phyloP scores from a whole-genome alignment of 805 yeast genomes.

The Lipomyces spencermartinsiae region DNA sequence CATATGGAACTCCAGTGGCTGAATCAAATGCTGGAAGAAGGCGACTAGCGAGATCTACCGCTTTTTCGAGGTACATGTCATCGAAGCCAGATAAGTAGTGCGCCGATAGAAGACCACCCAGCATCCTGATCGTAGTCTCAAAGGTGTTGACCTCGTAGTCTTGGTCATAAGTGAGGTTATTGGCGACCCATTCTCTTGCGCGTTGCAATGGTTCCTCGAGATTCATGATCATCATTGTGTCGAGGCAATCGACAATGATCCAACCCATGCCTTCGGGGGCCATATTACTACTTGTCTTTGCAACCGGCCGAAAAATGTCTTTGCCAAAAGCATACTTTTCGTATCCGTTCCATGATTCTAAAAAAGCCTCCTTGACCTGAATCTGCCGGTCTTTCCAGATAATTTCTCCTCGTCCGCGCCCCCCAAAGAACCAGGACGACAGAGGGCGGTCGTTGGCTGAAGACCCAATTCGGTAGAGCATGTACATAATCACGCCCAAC shows the following conservation, averaged over 20 bases:
- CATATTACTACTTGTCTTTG: conserved; percentile 70
- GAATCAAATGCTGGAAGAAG: conserved; percentile 72
- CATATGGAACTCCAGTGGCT: conserved; percentile 73
- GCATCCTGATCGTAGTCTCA: conserved; percentile 93
- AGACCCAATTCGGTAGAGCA: not conserved
- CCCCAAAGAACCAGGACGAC: not conserved
- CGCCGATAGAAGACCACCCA: conserved; percentile 91
- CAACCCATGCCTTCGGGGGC: conserved; percentile 85
- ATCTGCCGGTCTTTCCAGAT: conserved; percentile 47
- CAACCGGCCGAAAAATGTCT: conserved; percentile 77
- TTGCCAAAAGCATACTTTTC: conserved; percentile 80
- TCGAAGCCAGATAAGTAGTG: conserved; percentile 67
- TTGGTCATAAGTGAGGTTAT: conserved; percentile 71
- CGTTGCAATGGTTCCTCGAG: conserved; percentile 62
- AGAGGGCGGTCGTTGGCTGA: not conserved
- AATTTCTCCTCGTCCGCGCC: not conserved
- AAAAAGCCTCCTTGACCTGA: conserved; percentile 70
- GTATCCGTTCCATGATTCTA: conserved; percentile 80
- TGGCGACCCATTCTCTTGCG: conserved; percentile 76
- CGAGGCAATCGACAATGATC: conserved; percentile 89
- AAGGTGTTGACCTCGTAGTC: conserved; percentile 81
- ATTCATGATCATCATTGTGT: conserved; percentile 80
- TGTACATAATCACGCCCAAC: not conserved
- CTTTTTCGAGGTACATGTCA: conserved; percentile 75
- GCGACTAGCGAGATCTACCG: conserved; percentile 78